Evolutionary conservation across 257 asterid species (phyloP), one percentile per base, ranked within the genome.

Genomic region (Solanum clarkiae): DNA sequence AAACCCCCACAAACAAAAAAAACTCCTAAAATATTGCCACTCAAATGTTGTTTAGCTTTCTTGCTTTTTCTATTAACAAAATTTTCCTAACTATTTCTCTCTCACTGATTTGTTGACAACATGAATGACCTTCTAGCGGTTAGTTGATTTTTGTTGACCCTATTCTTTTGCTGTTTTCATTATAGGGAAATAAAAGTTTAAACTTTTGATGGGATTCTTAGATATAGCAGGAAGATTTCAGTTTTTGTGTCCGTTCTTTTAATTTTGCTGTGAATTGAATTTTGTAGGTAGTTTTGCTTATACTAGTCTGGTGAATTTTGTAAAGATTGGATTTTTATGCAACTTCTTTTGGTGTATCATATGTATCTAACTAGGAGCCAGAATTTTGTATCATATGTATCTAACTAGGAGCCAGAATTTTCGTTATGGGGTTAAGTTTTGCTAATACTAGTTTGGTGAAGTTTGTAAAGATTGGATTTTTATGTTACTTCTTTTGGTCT

Each of bases 111-210:
- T 57, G 53, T 32, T 45, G 86, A 86, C 29, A 53, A 88, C 15
- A 93, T 93, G 97, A 93, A 93, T 84, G 95, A 93, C 81, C 92
- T 93, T 57, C 95, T 93, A 74, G 87, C 92, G 87, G 97, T 93
- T 86, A 91, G 93, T 86, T 47, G 70, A 80, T 49, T 85, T 85
- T 53, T 79, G 29, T 53, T 53, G 7, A 20, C 17, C 40, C 10
- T 72, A 17, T 10, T 70, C 5, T 70, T 70, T 42, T 18, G 16
- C 4, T 70, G 29, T 20, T 32, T 77, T 75, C 66, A 1, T 60
- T 81, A 45, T 15, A 80, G 42, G 42, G 65, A 17, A 26, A 53
- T 53, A 5, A 53, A 53, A 79, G 63, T 15, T 32, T 8, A 1
- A 2, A 26, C 29, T 29, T 53, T 53, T 69, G 17, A 63, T 63